These are phyloP conservation scores for Colletotrichum euphorbiae DNA, from an alignment of 2,329 filamentous ascomycete species.

Conservation along the genomic window DNA sequence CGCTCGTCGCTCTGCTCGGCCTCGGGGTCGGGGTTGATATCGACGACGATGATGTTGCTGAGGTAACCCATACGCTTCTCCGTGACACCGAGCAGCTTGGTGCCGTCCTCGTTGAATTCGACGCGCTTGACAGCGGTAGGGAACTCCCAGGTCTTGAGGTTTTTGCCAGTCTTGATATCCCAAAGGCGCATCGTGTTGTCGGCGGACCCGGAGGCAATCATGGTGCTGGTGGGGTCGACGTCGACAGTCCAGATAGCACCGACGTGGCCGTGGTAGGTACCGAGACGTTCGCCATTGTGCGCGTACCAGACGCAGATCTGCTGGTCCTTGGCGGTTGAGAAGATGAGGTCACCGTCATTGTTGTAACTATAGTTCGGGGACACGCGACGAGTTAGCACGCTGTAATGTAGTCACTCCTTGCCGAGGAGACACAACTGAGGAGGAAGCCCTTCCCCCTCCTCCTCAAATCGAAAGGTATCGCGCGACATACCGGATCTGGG, in stretches of 20 bases:
- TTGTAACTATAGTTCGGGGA: constrained; percentile 72
- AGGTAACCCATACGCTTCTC: constrained; percentile 99
- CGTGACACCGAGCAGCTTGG: constrained; percentile 89
- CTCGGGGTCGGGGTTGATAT: constrained; percentile 85
- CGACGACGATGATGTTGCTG: constrained; percentile 91
- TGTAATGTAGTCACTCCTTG: constrained; percentile 17
- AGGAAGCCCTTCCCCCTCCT: constrained; percentile 29
- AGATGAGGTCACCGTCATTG: constrained; percentile 94
- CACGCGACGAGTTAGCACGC: constrained; percentile 25
- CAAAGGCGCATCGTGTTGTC: constrained; percentile 98
- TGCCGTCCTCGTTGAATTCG: constrained; percentile 96
- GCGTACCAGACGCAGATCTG: constrained; percentile 97
- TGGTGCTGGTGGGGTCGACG: constrained; percentile 89
- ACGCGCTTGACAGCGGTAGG: constrained; percentile 96
- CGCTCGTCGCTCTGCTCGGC: constrained; percentile 89
- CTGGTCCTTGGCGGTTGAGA: constrained; percentile 96
- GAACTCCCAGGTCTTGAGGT: constrained; percentile 98
- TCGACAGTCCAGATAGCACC: constrained; percentile 99
- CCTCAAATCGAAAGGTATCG: constrained; percentile 7
- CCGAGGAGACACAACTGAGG: constrained; percentile 8
- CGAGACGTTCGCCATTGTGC: constrained; percentile 97
- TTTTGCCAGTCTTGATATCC: constrained; percentile 93
- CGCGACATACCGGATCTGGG: constrained; percentile 82
- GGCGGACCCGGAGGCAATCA: constrained; percentile 94
- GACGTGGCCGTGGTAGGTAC: constrained; percentile 96